Conservation (phyloP, 1,139 yeast genomes). For the Candida sp. region DNA sequence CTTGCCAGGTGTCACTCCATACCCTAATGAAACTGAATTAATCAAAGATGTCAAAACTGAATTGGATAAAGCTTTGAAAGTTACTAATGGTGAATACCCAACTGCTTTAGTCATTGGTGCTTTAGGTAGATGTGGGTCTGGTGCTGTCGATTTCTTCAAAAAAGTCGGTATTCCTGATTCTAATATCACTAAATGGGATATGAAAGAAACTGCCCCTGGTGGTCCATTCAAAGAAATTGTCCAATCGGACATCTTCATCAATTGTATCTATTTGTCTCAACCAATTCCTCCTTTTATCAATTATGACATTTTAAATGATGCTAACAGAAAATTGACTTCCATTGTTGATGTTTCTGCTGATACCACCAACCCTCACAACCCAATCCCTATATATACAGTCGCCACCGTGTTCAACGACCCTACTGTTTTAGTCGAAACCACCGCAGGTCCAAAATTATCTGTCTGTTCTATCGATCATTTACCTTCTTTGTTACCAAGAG, state of each 20-base stretch:
- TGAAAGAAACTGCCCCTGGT: constrained; percentile 93
- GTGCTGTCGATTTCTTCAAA: constrained; percentile 81
- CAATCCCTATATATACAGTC: constrained; percentile 86
- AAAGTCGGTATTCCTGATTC: constrained; percentile 87
- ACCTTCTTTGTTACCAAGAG: constrained; percentile 94
- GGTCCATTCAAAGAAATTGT: constrained; percentile 97
- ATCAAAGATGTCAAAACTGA: constrained; percentile 66
- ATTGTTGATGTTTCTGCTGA: constrained; percentile 98
- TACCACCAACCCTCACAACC: constrained; percentile 97
- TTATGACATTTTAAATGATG: constrained; percentile 59
- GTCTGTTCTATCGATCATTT: constrained; percentile 97
- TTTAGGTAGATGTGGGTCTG: constrained; percentile 98
- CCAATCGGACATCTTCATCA: constrained; percentile 82
- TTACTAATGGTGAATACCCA: constrained; percentile 67
- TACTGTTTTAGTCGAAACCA: constrained; percentile 76
- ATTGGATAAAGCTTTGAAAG: constrained; percentile 55
- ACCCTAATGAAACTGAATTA: constrained; percentile 73
- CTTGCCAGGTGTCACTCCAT: constrained; percentile 76
- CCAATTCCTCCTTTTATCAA: constrained; percentile 93
- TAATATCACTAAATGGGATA: constrained; percentile 90
- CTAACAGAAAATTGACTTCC: constrained; percentile 74
- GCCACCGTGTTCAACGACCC: constrained; percentile 93
- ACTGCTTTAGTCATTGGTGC: constrained; percentile 92
- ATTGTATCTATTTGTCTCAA: constrained; percentile 90
- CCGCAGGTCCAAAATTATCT: constrained; percentile 79